phyloP scores from a whole-genome alignment of 2,329 filamentous ascomycete species.

The Fusarium sp. region DNA sequence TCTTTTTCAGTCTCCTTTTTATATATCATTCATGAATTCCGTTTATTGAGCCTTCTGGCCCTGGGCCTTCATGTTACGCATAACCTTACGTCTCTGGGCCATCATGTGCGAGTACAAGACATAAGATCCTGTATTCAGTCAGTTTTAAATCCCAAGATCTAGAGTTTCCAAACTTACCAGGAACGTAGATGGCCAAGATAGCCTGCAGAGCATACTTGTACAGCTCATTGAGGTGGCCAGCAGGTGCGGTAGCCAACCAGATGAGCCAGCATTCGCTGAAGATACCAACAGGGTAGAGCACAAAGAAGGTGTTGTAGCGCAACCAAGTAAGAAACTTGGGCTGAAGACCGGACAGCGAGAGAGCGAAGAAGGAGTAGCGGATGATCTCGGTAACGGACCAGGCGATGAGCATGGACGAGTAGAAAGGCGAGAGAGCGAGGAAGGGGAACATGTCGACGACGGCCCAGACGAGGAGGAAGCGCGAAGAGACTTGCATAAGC shows the following conservation, averaged over 20 bases:
- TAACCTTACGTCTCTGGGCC: slow-evolving; percentile 83
- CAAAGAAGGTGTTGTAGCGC: slow-evolving; percentile 91
- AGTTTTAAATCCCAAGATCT: not conserved
- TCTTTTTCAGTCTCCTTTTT: not conserved
- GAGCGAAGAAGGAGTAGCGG: slow-evolving; percentile 90
- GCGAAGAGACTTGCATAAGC: slow-evolving; percentile 87
- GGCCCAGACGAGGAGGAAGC: slow-evolving; percentile 89
- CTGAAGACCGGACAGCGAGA: slow-evolving; percentile 72
- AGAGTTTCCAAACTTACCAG: slow-evolving; percentile 67
- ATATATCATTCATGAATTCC: not conserved
- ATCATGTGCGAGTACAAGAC: slow-evolving; percentile 96
- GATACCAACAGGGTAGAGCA: slow-evolving; percentile 94
- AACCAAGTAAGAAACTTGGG: slow-evolving; percentile 80
- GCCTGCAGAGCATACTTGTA: slow-evolving; percentile 70
- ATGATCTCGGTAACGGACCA: slow-evolving; percentile 95
- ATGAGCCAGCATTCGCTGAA: slow-evolving; percentile 87
- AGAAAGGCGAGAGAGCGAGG: slow-evolving; percentile 70
- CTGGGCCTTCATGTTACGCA: slow-evolving; percentile 69
- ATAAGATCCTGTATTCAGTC: slow-evolving; percentile 69
- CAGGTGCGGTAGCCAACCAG: slow-evolving; percentile 73
- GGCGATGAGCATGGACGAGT: slow-evolving; percentile 83
- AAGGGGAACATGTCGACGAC: slow-evolving; percentile 80
- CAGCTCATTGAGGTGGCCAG: slow-evolving; percentile 58
- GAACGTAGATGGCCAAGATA: slow-evolving; percentile 81
- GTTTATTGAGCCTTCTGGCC: slow-evolving; percentile 54